Base-by-base conservation (phyloP, 441 rosid genomes). In the Lepidium campestre region DNA sequence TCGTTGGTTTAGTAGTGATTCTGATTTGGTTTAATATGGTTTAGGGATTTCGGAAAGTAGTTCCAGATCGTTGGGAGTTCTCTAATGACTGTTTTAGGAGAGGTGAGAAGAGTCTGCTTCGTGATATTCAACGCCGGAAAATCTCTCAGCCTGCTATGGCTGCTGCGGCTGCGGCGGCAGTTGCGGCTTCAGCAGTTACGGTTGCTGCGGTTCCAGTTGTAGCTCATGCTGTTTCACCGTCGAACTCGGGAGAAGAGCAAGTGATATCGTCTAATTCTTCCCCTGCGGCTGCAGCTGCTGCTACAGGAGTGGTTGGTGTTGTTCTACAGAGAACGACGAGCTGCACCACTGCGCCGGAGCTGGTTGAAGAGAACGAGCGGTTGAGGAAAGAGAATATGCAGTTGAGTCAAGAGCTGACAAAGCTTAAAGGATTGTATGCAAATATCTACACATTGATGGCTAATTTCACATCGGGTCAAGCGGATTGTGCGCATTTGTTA, bases 51-150 rank as follows among this genome's bases (percentile, higher is more conserved):
- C 65, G 77, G 10, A 93, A 93, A 70, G 96, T 87, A 10, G 93
- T 87, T 36, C 93, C 97, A 12, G 98, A 93, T 71, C 90, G 93
- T 48, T 93, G 98, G 97, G 98, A 93, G 70, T 93, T 93, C 46
- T 85, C 91, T 4, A 86, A 90, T 14, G 98, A 88, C 10, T 83
- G 78, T 72, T 93, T 93, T 37, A 75, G 78, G 55, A 76, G 83
- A 78, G 98, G 97, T 10, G 93, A 88, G 63, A 93, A 86, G 71
- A 68, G 71, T 10, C 77, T 93, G 23, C 85, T 93, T 18, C 81
- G 89, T 1, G 94, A 90, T 45, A 93, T 93, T 34, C 98, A 90
- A 58, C 88, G 98, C 1, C 80, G 98, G 66, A 93, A 93, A 72
- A 78, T 90, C 49, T 75, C 80, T 3, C 78, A 81, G 13, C 13